These are phyloP conservation scores for Starmerella lactis-condensi DNA, from an alignment of 805 yeast species.

Conservation along the genomic window DNA sequence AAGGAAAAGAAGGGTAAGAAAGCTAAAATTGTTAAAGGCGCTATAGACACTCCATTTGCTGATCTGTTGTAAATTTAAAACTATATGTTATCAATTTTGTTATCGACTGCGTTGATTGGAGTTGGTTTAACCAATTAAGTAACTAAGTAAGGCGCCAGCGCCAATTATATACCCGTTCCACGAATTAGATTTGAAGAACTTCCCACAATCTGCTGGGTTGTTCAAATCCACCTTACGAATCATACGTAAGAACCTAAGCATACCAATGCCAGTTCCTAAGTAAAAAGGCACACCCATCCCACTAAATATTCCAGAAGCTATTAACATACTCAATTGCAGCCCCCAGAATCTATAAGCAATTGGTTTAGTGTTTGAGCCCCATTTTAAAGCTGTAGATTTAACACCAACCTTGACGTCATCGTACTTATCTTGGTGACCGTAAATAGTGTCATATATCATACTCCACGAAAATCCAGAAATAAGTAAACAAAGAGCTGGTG, in stretches of 20 bases:
- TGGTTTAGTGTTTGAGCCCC: conserved; percentile 68
- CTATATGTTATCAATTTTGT: background rate
- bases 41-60: conserved; percentile 6
- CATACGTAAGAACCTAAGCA: conserved; percentile 49
- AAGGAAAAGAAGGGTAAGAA: conserved; percentile 8
- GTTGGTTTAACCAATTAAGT: conserved; percentile 11
- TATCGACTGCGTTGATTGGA: background rate
- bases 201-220: conserved; percentile 67
- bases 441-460: conserved; percentile 86
- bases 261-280: conserved; percentile 44
- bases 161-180: conserved; percentile 32
- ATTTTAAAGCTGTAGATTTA: conserved; percentile 84
- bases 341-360: conserved; percentile 45
- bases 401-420: conserved; percentile 83
- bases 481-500: conserved; percentile 35
- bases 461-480: conserved; percentile 74
- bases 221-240: conserved; percentile 60
- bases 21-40: conserved; percentile 1
- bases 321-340: conserved; percentile 47
- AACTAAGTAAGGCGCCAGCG: conserved; percentile 24
- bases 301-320: conserved; percentile 51
- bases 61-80: conserved; percentile 5
- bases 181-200: conserved; percentile 57
- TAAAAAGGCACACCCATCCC: conserved; percentile 80
- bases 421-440: conserved; percentile 91